Percentiles rank a stretch among this genome's conserved stretches.
Conservation (phyloP, 345 rosid genomes). For the Eucalyptus camaldulensis region DNA sequence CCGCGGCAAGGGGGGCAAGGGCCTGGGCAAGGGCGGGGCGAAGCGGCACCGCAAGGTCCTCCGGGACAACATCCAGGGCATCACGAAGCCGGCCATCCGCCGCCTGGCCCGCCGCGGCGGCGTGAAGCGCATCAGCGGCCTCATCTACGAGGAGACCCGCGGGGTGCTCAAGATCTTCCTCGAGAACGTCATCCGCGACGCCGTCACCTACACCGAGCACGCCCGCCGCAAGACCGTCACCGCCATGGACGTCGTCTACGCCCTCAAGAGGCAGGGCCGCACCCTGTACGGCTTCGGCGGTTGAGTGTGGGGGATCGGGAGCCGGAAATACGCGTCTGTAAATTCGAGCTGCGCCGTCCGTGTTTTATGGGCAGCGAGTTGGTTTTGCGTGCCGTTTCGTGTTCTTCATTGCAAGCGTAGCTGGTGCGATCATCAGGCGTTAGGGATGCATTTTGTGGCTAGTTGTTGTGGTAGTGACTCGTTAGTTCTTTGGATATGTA, state of each 20-base stretch:
- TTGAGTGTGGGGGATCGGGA: background rate
- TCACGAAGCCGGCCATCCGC: conserved; percentile 13
- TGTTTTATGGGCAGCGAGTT: background rate
- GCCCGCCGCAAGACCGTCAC: conserved; percentile 23
- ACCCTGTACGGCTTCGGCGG: conserved; percentile 25
- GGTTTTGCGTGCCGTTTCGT: background rate
- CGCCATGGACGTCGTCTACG: conserved; percentile 22
- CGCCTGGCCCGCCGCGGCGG: conserved; percentile 19
- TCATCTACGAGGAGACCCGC: conserved; percentile 24
- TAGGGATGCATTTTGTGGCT: background rate
- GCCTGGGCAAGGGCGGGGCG: conserved; percentile 27
- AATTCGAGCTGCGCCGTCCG: background rate
- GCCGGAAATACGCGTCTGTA: background rate
- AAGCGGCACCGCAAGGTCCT: conserved; percentile 24
- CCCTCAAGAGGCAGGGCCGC: conserved; percentile 22
- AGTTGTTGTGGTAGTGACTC: background rate
- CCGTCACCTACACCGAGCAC: conserved; percentile 19
- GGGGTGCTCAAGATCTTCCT: conserved; percentile 21
- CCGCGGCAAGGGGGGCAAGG: conserved; percentile 26
- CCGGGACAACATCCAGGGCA: conserved; percentile 26
- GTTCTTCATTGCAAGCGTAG: background rate
- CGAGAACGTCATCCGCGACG: conserved; percentile 21
- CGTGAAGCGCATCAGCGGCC: conserved; percentile 21
- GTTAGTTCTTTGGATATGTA: background rate
- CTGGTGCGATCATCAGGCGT: background rate